Evolutionary conservation across 768 basidiomycete genomes (phyloP), one percentile per base, ranked within the genome.

Genomic region (Rhodosporidiobolus odoratus): DNA sequence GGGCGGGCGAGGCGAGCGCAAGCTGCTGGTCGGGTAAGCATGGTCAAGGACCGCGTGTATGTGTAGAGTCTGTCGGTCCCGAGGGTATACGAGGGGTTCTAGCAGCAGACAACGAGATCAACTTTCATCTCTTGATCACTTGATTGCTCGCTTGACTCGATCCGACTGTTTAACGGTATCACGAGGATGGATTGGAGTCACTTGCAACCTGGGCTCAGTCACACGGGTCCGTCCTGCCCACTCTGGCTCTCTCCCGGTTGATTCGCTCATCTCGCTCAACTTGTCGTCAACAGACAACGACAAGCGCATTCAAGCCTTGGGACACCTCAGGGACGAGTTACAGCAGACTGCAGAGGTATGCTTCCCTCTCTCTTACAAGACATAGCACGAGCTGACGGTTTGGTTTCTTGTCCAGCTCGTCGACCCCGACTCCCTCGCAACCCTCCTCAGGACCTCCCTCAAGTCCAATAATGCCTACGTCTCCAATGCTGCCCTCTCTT

Each of bases 401-500:
- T 65, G 8, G 25, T 45, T 40, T 38, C 32, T 43, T 17, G n/a
- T 45, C 52, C 77, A 92, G 91, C 85, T 93, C 64, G 78, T 83
- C 35, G 90, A 92, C 77, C 79, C 86, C 13, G 92, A 93, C 76
- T 81, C 82, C 47, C 82, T 92, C 77, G 84, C 92, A 69, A 81
- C 82, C 66, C 82, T 84, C 47, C 83, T 94, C 77, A 91, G 89
- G 79, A 76, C 86, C 45, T 90, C 87, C 75, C 84, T 93, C 75
- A 86, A 89, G 75, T 87, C 87, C 53, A 84, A 90, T 56, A 91
- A 93, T 80, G 87, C 90, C 77, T 90, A 91, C 76, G 82, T 94
- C 48, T 85, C 87, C 13, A 86, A 86, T 64, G 91, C 91, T 43
- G 87, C 90, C 38, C 82, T 93, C 75, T 83, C 85, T 66, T 86